Evolutionary conservation across 371 early-diverging fungal genomes (phyloP).

Genomic region (Funneliformis caledonium): DNA sequence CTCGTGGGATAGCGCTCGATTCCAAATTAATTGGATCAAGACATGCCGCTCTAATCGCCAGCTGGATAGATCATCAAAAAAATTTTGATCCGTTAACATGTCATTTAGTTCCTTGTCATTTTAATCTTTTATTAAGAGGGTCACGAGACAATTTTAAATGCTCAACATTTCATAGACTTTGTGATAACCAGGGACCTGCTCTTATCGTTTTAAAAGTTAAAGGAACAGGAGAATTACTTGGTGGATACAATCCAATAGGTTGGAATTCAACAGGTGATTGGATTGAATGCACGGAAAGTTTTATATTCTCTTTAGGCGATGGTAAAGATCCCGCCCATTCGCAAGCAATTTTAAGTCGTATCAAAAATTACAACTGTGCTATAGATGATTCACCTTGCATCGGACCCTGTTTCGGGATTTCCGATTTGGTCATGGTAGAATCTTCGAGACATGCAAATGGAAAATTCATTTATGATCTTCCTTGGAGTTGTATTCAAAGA

Average conservation of each 20-base stretch:
- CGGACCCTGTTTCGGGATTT: constrained; percentile 14
- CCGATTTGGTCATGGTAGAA: constrained; percentile 13
- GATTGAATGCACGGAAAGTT: constrained; percentile 24
- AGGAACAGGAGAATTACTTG: constrained; percentile 28
- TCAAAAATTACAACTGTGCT: not conserved
- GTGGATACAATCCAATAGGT: constrained; percentile 36
- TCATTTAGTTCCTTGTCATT: constrained; percentile 14
- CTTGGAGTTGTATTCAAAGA: constrained; percentile 19
- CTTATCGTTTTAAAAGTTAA: constrained; percentile 19
- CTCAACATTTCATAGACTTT: constrained; percentile 27
- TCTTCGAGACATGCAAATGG: not conserved
- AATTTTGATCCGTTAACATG: not conserved
- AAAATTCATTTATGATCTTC: not conserved
- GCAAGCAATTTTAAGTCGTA: not conserved
- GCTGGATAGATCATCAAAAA: constrained; percentile 29
- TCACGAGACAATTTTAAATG: constrained; percentile 9
- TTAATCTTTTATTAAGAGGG: constrained; percentile 35
- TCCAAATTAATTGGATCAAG: not conserved
- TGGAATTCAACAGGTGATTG: constrained; percentile 20
- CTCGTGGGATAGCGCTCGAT: not conserved
- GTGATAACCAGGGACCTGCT: constrained; percentile 17
- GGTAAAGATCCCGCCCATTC: not conserved
- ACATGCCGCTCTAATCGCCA: constrained; percentile 14
- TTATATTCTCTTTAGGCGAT: constrained; percentile 34
- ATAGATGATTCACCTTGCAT: not conserved